Base-by-base conservation (phyloP, 106 monocot genomes). In the Phalaenopsis aphrodite region DNA sequence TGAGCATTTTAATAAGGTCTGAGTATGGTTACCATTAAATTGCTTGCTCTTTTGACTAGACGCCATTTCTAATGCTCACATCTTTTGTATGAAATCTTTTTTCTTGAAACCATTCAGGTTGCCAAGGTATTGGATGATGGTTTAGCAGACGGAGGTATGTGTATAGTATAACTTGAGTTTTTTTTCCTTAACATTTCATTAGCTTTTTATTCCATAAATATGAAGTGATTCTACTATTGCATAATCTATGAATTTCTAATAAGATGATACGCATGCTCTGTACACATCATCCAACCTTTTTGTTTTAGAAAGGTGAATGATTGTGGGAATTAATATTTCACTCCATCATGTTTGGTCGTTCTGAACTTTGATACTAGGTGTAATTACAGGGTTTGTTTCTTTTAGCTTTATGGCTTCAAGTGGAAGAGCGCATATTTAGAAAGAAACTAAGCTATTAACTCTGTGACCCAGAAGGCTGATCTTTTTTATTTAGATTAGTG, bases 1-100 rank as follows among this genome's bases (percentile, higher is more conserved):
- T 56, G 97, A 98, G 57, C 97, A 98, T 87, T 98, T 98, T 82
- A 98, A 98, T 77, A 92, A 94, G 94, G 94, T 97, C 30, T 18
- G 72, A 74, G 8, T 77, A 6, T 56, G 77, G 8, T 48, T 72
- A 80, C 30, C 77, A 10, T 37, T 69, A 55, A 65, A 23, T 71
- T 41, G 18, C 1, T 46, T 56, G 47, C 30, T 61, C 58, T 41
- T 3, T 78, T 73, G 1, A 15, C 73, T 58, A 15, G 3, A 41
- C 8, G 17, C 14, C 15, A 47, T 21, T 61, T 37, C 10, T 74
- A 71, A 79, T 10, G 78, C 73, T 71, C 37, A 23, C 57, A 42
- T 41, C 17, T 72, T 18, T 82, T 83, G 41, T 55, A 79, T 80
- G 41, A 69, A 41, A 18, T 77, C 41, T 46, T 21, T 58, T 78